Base-by-base conservation (phyloP, 2,329 filamentous ascomycete genomes). In the Penicillium sp. region DNA sequence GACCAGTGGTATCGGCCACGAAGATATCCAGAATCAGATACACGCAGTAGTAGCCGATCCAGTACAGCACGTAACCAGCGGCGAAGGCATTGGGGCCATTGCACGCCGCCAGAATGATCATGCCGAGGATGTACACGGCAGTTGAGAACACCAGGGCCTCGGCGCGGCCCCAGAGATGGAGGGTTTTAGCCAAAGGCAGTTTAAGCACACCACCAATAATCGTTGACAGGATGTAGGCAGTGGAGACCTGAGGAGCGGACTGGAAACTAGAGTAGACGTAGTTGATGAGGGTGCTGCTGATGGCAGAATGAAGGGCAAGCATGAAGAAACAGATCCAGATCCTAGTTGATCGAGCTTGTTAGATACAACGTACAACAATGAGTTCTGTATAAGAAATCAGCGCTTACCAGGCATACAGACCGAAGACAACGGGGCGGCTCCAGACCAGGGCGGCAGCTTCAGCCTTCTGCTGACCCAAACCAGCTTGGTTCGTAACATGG, bases 81-180 rank as follows among this genome's bases (percentile, higher is more conserved):
- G 80, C 78, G 59, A 82, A 87, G 1, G 76, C 78, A 57, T 78
- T 68, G 8, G 85, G 76, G 43, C 79, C 79, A 4, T 74, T 71
- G 63, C 80, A 84, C 1, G 72, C 70, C 1, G 84, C 82, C 60
- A 84, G 80, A 64, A 87, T 74, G 50, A 82, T 71, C 42, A 84
- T 69, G 10, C 76, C 75, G 0, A 76, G 40, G 0, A 74, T 67
- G 59, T 74, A 74, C 44, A 77, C 57, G 1, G 65, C 49, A 0
- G 78, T 61, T 51, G 77, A 77, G 34, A 80, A 43, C 2, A 74
- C 51, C 47, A 81, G 74, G n/a, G 77, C 81, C 58, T 82, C 75
- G 0, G 79, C 73, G 36, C 82, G 78, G 28, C 81, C 82, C 74
- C 77, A 85, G 18, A 82, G 67, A 62, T 85, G 79, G 41, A 85